These are phyloP conservation scores for Wickerhamomyces silvicola DNA, from an alignment of 805 yeast species.

Conservation along the genomic window DNA sequence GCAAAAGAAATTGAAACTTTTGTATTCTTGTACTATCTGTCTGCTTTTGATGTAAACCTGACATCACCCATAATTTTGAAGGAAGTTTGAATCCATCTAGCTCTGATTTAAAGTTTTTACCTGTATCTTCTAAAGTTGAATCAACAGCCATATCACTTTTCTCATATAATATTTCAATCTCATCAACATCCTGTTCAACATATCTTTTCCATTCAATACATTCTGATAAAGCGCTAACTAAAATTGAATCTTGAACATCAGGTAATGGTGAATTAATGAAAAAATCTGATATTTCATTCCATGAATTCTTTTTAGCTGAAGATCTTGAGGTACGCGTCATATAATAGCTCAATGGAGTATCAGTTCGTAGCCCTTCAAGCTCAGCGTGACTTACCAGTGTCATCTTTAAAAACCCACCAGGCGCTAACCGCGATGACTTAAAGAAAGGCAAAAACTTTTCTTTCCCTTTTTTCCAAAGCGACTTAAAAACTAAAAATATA, in stretches of 20 bases:
- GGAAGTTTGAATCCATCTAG: background rate
- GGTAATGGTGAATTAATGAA: conserved; percentile 7
- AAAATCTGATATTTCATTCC: conserved; percentile 7
- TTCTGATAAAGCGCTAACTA: conserved; percentile 10
- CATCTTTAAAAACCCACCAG: conserved; percentile 39
- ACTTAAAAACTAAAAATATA: no score
- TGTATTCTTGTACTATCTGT: conserved; percentile 1
- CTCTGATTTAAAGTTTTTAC: conserved; percentile 1
- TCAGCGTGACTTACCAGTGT: background rate
- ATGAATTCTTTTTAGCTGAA: conserved; percentile 3
- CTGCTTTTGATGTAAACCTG: conserved; percentile 17
- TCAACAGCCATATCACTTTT: background rate
- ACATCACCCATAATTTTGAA: conserved; percentile 15
- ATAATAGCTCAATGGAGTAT: background rate
- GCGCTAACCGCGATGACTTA: no score
- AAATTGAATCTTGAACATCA: conserved; percentile 1
- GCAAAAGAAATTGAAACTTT: conserved; percentile 15
- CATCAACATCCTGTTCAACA: conserved; percentile 14
- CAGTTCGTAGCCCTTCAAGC: no score
- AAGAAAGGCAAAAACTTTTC: no score
- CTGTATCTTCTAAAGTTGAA: background rate
- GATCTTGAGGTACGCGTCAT: conserved; percentile 8
- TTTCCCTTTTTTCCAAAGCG: no score
- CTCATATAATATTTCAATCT: conserved; percentile 4
- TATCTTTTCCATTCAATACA: conserved; percentile 15